Conservation (phyloP, 257 asterid genomes). For the Lithospermum erythrorhizon region DNA sequence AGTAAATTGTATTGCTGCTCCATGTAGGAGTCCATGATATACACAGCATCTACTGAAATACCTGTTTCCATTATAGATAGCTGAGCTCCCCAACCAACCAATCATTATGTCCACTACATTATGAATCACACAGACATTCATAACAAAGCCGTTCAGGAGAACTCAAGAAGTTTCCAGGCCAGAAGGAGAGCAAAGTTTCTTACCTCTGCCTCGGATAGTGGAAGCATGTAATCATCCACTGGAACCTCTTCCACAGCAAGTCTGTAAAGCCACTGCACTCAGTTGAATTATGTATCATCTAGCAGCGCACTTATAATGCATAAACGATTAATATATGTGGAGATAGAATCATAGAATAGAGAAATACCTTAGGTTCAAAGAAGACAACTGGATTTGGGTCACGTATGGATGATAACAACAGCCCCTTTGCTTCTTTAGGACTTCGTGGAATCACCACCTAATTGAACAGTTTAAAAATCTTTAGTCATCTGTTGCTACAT, state of each 20-base stretch:
- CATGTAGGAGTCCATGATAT: not conserved
- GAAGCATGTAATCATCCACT: slow-evolving; percentile 74
- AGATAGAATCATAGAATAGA: not conserved
- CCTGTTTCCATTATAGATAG: slow-evolving; percentile 75
- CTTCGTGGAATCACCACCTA: slow-evolving; percentile 97
- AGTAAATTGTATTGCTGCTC: no score
- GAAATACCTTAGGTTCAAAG: slow-evolving; percentile 84
- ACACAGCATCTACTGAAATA: slow-evolving; percentile 88
- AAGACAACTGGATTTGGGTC: slow-evolving; percentile 93
- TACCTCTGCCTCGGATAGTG: slow-evolving; percentile 96
- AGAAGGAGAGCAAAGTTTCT: slow-evolving; percentile 8
- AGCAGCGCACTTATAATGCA: not conserved
- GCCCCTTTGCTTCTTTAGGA: slow-evolving; percentile 90
- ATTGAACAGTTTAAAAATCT: slow-evolving; percentile 3
- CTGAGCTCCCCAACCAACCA: slow-evolving; percentile 99
- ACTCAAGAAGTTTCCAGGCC: slow-evolving; percentile 1
- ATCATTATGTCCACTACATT: slow-evolving; percentile 94
- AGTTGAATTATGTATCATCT: not conserved
- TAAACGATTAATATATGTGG: not conserved
- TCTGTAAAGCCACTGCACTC: slow-evolving; percentile 84
- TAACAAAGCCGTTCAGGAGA: slow-evolving; percentile 8
- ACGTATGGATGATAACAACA: slow-evolving; percentile 67
- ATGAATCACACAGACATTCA: slow-evolving; percentile 60
- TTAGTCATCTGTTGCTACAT: not conserved
- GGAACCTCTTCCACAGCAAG: slow-evolving; percentile 97